Evolutionary conservation across 441 rosid species (phyloP), one percentile per base, ranked within the genome.

Genomic region (Jatropha multifida): DNA sequence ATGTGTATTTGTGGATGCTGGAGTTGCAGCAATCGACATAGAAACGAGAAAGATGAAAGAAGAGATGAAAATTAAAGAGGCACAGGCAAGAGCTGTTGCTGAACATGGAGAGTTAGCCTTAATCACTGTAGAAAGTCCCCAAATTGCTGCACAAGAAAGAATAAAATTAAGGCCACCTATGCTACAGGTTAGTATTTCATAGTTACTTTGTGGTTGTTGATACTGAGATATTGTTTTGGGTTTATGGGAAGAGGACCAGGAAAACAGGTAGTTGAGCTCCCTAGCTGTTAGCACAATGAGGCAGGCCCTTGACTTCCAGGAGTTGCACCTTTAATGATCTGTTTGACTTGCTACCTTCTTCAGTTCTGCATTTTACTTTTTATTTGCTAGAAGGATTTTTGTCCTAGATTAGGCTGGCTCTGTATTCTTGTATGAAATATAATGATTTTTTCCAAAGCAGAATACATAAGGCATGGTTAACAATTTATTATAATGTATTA

Each of bases 81-180:
- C 86, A 27, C 97, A 92, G 73, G 87, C 93, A 77, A 90, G 87
- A 84, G 97, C 97, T 75, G 87, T 92, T 79, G 87, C 90, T 74
- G 97, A 90, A 82, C 99, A 96, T 86, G 97, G 98, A 82, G 99
- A 96, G 69, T 87, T 96, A 69, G 99, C 99, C 75, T 82, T 94
- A 72, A 96, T 96, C 74, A 51, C 94, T 5, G 98, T 96, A 68
- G 98, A 94, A 76, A 87, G 88, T 78, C 78, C 90, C 68, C 97
- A 91, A 79, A 77, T 81, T 72, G 77, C 86, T 49, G 44, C 89
- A 71, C 92, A 90, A 82, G 98, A 90, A 83, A 87, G 89, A 86
- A 83, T 86, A 77, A 73, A 88, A 76, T 85, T 96, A 82, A 90
- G 99, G 80, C 89, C 97, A 51, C 99, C 99, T 51, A 88, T 96